A percentile compares a stretch with the other conserved stretches of the same genome.
These are phyloP conservation scores for Dendrobium officinale DNA, from an alignment of 106 monocot species.

Conservation along the genomic window DNA sequence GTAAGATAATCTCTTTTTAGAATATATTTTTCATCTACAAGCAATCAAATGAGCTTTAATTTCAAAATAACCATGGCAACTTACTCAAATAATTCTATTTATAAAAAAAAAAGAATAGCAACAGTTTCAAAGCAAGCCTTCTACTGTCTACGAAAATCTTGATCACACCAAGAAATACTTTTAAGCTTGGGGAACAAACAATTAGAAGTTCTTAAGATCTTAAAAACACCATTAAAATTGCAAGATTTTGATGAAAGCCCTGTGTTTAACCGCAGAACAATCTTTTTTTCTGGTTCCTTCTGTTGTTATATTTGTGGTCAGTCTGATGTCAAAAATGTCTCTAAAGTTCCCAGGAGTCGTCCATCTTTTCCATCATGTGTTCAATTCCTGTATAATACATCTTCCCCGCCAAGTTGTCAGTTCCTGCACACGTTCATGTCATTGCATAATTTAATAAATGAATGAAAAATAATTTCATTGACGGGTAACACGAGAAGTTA, in stretches of 20 bases:
- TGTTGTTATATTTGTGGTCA: neutral
- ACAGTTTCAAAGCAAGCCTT: neutral
- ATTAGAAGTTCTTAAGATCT: too few species aligned
- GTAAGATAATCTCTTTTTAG: too few species aligned
- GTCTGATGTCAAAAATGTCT: neutral
- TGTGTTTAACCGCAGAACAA: neutral
- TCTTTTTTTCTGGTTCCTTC: neutral
- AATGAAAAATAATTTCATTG: too few species aligned
- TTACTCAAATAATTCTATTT: neutral
- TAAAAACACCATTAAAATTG: neutral
- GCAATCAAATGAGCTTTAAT: too few species aligned
- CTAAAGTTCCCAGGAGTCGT: neutral
- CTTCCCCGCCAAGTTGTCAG: slow-evolving; percentile 3
- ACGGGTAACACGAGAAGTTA: too few species aligned
- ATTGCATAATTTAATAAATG: neutral
- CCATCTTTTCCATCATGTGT: neutral
- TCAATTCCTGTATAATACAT: slow-evolving; percentile 7
- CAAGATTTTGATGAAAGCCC: neutral
- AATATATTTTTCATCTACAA: too few species aligned
- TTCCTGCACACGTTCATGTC: neutral
- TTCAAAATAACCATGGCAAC: neutral
- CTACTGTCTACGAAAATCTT: neutral
- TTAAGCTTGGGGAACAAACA: neutral
- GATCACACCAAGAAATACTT: neutral
- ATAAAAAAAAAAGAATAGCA: neutral